These are phyloP conservation scores for Musa beccarii DNA, from an alignment of 176 grass and related monocot species.

Conservation along the genomic window DNA sequence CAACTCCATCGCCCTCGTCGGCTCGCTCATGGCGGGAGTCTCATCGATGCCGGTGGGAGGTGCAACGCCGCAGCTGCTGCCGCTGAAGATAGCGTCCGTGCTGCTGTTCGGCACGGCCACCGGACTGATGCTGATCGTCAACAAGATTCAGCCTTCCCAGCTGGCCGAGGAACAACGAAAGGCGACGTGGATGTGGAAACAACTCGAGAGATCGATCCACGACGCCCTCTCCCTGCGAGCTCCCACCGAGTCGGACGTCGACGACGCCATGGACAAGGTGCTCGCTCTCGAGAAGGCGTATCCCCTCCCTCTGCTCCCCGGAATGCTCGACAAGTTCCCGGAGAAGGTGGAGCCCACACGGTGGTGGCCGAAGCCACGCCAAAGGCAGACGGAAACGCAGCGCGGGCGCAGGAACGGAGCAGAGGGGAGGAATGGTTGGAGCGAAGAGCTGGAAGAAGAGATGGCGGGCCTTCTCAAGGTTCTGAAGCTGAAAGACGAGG, in stretches of 20 bases:
- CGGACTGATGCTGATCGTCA: constrained; percentile 19
- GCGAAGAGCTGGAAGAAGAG: constrained; percentile 39
- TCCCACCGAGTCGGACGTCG: constrained; percentile 4
- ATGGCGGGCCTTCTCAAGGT: constrained; percentile 36
- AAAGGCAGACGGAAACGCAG: background rate
- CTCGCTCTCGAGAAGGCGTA: constrained; percentile 23
- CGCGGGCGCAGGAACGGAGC: background rate
- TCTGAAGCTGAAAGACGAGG: constrained; percentile 40
- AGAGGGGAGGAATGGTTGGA: constrained; percentile 33
- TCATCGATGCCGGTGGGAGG: background rate
- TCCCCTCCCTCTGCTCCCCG: constrained; percentile 17
- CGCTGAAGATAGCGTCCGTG: constrained; percentile 15
- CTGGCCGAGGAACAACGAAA: constrained; percentile 30
- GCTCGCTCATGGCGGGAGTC: constrained; percentile 23
- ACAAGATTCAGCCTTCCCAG: constrained; percentile 29
- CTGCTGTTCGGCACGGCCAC: constrained; percentile 8
- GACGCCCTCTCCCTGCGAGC: background rate
- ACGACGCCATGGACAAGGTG: constrained; percentile 19
- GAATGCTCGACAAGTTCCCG: constrained; percentile 35
- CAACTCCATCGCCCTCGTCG: constrained; percentile 26
- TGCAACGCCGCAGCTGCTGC: background rate
- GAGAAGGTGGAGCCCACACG: constrained; percentile 16
- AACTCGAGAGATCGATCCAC: constrained; percentile 19
- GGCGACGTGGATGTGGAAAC: constrained; percentile 15
- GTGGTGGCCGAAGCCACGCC: constrained; percentile 15